These are phyloP conservation scores for Colletotrichum sp. DNA, from an alignment of 2,329 filamentous ascomycete genomes.

Conservation along the genomic window DNA sequence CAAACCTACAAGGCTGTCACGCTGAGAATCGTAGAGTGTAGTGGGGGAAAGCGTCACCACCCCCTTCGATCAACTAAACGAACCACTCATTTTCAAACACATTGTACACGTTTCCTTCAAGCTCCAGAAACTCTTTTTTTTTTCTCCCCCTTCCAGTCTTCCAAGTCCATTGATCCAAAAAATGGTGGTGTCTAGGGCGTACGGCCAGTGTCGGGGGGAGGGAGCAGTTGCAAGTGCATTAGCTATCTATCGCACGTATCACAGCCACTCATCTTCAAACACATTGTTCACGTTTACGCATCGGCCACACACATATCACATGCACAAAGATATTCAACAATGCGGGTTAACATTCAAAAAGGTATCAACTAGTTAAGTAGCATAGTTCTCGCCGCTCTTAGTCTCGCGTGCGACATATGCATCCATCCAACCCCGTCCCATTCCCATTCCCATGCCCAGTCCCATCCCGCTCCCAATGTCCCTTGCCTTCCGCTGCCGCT, in stretches of 20 bases:
- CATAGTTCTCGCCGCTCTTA: not conserved
- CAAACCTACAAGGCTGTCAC: constrained; percentile 1
- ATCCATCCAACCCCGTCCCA: not conserved
- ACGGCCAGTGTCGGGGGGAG: not conserved
- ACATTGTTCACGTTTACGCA: constrained; percentile 6
- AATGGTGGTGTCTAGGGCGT: not conserved
- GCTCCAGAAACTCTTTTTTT: not conserved
- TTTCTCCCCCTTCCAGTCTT: not conserved
- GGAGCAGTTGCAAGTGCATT: not conserved
- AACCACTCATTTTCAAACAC: constrained; percentile 7
- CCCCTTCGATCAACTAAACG: not conserved
- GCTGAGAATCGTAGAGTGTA: not conserved
- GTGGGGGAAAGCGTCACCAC: not conserved
- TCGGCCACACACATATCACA: not conserved
- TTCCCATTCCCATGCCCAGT: not conserved
- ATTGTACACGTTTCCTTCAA: not conserved
- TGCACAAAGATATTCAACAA: not conserved
- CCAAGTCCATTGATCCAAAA: not conserved
- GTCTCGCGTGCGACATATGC: not conserved
- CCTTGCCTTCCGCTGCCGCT: not conserved
- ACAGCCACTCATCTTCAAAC: constrained; percentile 6
- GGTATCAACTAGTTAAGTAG: not conserved
- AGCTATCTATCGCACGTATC: not conserved
- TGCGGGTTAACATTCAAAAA: constrained; percentile 6
- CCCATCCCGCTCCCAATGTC: not conserved